phyloP scores from a whole-genome alignment of 202 grass and related monocot species.

The Setaria viridis region DNA sequence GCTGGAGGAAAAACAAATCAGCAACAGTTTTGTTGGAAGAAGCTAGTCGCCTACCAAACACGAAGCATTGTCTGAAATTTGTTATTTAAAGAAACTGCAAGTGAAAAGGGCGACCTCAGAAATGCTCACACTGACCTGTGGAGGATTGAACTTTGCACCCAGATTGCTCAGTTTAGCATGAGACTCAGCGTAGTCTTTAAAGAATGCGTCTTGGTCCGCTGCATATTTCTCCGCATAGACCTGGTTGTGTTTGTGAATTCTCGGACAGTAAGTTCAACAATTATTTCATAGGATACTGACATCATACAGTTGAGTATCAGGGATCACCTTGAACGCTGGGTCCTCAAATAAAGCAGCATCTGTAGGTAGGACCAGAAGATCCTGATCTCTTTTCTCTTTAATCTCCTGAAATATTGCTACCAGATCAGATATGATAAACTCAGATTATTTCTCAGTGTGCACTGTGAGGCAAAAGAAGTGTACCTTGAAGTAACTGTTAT shows the following conservation, averaged over 20 bases:
- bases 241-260: constrained; percentile 50
- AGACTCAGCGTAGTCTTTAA: constrained; percentile 86
- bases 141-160: constrained; percentile 80
- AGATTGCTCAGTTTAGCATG: constrained; percentile 96
- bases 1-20: constrained; percentile 20
- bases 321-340: constrained; percentile 78
- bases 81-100: neutral
- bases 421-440: constrained; percentile 43
- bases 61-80: neutral
- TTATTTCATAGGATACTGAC: constrained; percentile 28
- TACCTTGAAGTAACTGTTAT: constrained; percentile 96
- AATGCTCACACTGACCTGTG: constrained; percentile 59
- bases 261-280: neutral
- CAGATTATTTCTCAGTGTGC: constrained; percentile 18
- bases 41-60: neutral
- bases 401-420: constrained; percentile 67
- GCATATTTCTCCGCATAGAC: constrained; percentile 85
- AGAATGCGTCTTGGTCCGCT: constrained; percentile 78
- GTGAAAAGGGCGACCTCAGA: neutral
- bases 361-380: constrained; percentile 90
- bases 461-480: constrained; percentile 6
- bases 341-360: constrained; percentile 95
- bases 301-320: constrained; percentile 36
- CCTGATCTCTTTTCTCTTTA: constrained; percentile 87
- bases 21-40: neutral